phyloP scores from a whole-genome alignment of 192 early-diverging fungal species.

The Rhizoclosmatium sp. region DNA sequence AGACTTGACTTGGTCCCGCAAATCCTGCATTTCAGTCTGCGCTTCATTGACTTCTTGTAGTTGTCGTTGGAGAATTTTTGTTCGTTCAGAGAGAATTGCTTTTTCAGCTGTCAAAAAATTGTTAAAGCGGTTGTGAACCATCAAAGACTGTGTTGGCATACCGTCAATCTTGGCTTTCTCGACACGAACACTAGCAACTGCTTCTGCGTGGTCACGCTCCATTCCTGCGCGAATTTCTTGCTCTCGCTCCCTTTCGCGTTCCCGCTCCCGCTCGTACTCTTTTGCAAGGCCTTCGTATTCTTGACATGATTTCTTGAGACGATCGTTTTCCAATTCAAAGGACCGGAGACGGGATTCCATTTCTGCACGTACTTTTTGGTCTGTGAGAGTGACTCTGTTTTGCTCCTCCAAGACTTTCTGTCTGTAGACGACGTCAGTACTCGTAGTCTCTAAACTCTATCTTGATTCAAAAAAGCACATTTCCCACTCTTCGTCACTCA shows the following conservation, averaged over 20 bases:
- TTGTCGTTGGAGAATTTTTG: conserved; percentile 31
- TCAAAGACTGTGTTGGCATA: background rate
- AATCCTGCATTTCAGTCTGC: conserved; percentile 25
- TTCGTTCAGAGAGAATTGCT: conserved; percentile 41
- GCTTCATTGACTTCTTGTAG: conserved; percentile 19
- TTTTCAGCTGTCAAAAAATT: conserved; percentile 33
- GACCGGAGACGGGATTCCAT: no score
- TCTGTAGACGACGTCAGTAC: background rate
- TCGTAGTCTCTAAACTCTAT: no score
- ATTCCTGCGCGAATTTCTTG: conserved; percentile 52
- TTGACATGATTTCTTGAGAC: no score
- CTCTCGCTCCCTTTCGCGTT: conserved; percentile 27
- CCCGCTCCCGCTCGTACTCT: no score
- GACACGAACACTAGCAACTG: conserved; percentile 47
- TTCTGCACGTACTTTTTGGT: no score
- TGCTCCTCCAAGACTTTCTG: background rate
- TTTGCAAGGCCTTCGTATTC: no score
- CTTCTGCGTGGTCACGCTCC: conserved; percentile 45
- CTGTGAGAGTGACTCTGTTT: no score
- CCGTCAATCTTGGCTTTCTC: conserved; percentile 53
- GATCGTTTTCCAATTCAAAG: no score
- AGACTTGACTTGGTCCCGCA: conserved; percentile 37
- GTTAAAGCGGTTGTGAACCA: no score
- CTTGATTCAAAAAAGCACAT: no score
- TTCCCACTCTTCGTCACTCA: no score